Evolutionary conservation across 805 yeast species (phyloP), one percentile per base, ranked within the genome.

Genomic region (Cephaloascus fragrans): DNA sequence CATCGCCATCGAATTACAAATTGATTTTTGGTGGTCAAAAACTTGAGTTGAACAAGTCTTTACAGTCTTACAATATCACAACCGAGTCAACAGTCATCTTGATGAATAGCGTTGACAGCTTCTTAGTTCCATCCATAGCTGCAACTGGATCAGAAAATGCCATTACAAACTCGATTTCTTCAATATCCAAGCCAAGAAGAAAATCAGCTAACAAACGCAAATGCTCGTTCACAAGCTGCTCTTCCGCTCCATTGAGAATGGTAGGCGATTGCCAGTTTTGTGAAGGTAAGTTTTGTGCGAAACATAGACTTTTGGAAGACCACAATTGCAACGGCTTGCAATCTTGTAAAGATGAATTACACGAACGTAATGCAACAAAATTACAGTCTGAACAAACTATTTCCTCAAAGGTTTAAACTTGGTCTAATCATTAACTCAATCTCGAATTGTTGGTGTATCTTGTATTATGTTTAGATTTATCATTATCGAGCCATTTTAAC

Each of bases 221-320:
- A 43, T 75, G 81, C 57, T 62, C 79, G 18, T 77, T 76, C 56
- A 59, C 58, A 26, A 52, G 64, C 20, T 87, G 96, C 61, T 65
- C 71, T 17, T 69, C 81, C n/a, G 64, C 75, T 10, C 85, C 89
- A 1, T 61, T 74, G 37, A 62, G 78, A 47, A 69, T 75, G 67
- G 79, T 85, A 34, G 96, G 96, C 36, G 88, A 81, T 56, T 87
- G 96, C 58, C 73, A 78, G 39, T 83, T 80, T 54, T 87, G 96
- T 58, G 75, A 75, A 36, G 94, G 95, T 35, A 82, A 80, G 52
- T 87, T 77, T 58, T 87, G 96, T 59, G 81, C 90, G 26, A 82
- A 83, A 51, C 96, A 87, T 62, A 73, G 96, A 41, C 67, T 87
- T 40, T 67, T 88, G 62, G 96, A 87, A 59, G 87, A 80, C 57